Evolutionary conservation across 2,329 filamentous ascomycete genomes (phyloP).

Genomic region (Ophiostoma angusticollis): DNA sequence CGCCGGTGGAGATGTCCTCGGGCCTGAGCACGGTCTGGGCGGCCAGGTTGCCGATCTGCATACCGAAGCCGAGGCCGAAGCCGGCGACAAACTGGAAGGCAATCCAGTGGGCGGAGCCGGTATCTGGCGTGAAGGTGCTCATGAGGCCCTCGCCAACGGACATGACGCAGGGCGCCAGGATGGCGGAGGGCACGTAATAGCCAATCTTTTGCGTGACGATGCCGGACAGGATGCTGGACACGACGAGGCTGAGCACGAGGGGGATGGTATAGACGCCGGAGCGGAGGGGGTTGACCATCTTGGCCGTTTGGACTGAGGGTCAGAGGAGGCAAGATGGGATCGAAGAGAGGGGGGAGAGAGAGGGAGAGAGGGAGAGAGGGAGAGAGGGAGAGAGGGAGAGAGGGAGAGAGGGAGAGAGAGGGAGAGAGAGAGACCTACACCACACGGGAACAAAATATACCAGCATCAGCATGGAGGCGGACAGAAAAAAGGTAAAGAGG

Average conservation of each 20-base stretch:
- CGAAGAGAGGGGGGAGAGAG: too few species aligned
- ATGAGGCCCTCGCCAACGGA: slow-evolving; percentile 43
- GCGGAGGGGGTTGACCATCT: slow-evolving; percentile 36
- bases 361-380: too few species aligned
- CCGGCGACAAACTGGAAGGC: slow-evolving; percentile 46
- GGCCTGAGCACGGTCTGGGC: slow-evolving; percentile 40
- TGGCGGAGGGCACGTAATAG: slow-evolving; percentile 47
- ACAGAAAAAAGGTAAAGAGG: slow-evolving; percentile 33
- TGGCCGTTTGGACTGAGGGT: slow-evolving; percentile 47
- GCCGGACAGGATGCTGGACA: slow-evolving; percentile 37
- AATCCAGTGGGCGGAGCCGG: slow-evolving; percentile 41
- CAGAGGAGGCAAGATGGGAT: too few species aligned
- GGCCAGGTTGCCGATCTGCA: slow-evolving; percentile 45
- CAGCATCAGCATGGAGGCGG: slow-evolving; percentile 39
- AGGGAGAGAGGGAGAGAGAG: too few species aligned
- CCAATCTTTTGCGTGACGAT: slow-evolving; percentile 38
- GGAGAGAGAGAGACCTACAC: too few species aligned
- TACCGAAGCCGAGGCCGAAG: slow-evolving; percentile 44
- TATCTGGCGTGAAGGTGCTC: slow-evolving; percentile 38
- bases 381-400: too few species aligned
- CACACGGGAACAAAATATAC: slow-evolving; percentile 43
- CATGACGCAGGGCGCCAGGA: slow-evolving; percentile 36
- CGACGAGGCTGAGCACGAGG: slow-evolving; percentile 41
- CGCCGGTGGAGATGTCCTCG: slow-evolving; percentile 41
- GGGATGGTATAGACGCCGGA: slow-evolving; percentile 47